These are phyloP conservation scores for Chytriomyces confervae DNA, from an alignment of 192 early-diverging fungal genomes.

Conservation along the genomic window DNA sequence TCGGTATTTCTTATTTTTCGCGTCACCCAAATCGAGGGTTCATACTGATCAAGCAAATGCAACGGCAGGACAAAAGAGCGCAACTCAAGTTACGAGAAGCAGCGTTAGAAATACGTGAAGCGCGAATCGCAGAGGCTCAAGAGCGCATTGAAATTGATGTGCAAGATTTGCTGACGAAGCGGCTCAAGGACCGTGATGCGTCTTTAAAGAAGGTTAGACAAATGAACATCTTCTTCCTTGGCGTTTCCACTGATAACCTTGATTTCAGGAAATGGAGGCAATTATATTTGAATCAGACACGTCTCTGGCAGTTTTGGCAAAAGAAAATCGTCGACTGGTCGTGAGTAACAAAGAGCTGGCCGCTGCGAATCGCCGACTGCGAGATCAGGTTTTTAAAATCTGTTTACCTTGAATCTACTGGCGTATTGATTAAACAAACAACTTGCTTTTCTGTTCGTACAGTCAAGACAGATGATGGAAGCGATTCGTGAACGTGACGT, in stretches of 20 bases:
- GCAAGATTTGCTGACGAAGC: neutral
- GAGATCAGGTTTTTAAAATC: constrained; percentile 27
- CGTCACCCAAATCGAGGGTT: neutral
- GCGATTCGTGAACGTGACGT: constrained; percentile 21
- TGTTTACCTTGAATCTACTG: neutral
- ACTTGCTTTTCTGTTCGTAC: neutral
- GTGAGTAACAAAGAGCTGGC: constrained; percentile 24
- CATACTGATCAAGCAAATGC: neutral
- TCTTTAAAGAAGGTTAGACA: constrained; percentile 21
- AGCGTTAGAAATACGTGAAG: neutral
- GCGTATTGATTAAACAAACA: no score
- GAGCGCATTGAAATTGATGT: constrained; percentile 23
- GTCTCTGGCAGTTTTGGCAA: constrained; percentile 23
- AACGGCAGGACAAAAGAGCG: neutral
- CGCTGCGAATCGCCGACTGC: constrained; percentile 26
- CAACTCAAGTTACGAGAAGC: constrained; percentile 10
- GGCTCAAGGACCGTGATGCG: neutral
- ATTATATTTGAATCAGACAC: constrained; percentile 23
- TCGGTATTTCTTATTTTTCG: neutral
- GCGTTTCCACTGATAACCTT: neutral
- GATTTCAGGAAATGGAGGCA: constrained; percentile 32
- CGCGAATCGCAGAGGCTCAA: constrained; percentile 1
- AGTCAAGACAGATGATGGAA: constrained; percentile 6
- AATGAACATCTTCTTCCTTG: no score
- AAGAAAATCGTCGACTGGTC: constrained; percentile 36